Evolutionary conservation across 192 early-diverging fungal genomes (phyloP), one percentile per base, ranked within the genome.

Genomic region (Umbelopsis sp.): DNA sequence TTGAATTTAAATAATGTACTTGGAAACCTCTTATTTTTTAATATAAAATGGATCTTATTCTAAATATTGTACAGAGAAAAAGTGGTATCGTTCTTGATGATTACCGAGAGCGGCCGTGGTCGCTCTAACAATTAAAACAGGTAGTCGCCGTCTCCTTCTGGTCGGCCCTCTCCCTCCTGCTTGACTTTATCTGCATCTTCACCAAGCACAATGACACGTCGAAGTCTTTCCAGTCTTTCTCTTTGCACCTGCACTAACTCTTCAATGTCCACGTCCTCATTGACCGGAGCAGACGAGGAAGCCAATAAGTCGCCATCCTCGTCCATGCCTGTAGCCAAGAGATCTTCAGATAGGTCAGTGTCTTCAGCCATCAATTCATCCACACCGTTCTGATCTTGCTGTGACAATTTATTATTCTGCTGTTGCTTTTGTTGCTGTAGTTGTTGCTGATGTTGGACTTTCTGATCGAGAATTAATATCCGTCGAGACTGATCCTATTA

Each of bases 401-500:
- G 66, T 5, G 36, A 20, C n/a, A 47, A 32, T 4, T 53, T 65
- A 14, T 71, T 56, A 12, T 25, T 45, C 54, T 75, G 49, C 45
- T 51, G 32, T 52, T 69, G 68, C 41, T 72, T 47, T 38, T 53
- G 32, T 17, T 62, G 26, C 21, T 71, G 71, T 9, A 74, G 26
- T 9, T 70, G 51, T 41, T 74, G 59, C 41, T 66, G 41, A 4
- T 74, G 71, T 29, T 45, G 54, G 11, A 32, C 43, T 32, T 59
- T 43, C 47, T 65, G 36, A 31, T 59, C 70, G 26, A 77, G 43
- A 10, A 74, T 62, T 2, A 78, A 50, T 26, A 74, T 62, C 12
- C 72, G 72, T 44, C 71, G 73, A 20, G 77, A 78, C 74, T 78
- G 77, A 41, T 78, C 77, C 77, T 78, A 38, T 45, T 44, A 45